phyloP scores from a whole-genome alignment of 768 basidiomycete genomes.

The Amanita phalloides region DNA sequence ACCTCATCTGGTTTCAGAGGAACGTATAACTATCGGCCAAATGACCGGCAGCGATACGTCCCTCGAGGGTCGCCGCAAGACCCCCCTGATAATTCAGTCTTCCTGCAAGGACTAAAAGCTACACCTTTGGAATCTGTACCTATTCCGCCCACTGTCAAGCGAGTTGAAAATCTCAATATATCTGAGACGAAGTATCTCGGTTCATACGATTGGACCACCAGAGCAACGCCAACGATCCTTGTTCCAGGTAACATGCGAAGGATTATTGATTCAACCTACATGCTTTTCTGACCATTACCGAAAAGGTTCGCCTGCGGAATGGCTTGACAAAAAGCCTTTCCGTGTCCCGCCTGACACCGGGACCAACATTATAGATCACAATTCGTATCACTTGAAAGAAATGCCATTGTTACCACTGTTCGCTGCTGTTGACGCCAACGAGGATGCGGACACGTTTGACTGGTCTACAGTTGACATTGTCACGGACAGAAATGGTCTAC shows the following conservation, averaged over 20 bases:
- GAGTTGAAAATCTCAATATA: not conserved
- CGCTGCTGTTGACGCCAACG: constrained; percentile 29
- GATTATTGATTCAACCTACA: not conserved
- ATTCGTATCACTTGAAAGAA: constrained; percentile 23
- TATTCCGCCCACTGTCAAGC: not conserved
- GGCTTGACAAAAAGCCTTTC: constrained; percentile 23
- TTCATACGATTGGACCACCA: constrained; percentile 46
- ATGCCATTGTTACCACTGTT: constrained; percentile 35
- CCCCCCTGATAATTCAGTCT: not conserved
- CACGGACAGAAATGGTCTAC: constrained; percentile 42
- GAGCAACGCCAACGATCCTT: constrained; percentile 33
- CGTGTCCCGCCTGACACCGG: constrained; percentile 30
- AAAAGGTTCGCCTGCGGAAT: constrained; percentile 38
- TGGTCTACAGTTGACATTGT: constrained; percentile 33
- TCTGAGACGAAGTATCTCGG: constrained; percentile 17
- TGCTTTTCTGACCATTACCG: not conserved
- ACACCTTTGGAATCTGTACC: not conserved
- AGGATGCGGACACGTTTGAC: constrained; percentile 14
- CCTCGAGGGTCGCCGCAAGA: constrained; percentile 1
- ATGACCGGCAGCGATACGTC: not conserved
- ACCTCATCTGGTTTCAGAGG: not conserved
- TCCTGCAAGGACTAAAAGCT: not conserved
- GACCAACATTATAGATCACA: constrained; percentile 27
- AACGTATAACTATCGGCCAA: constrained; percentile 1
- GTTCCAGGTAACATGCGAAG: constrained; percentile 28